Conservation (phyloP, 148 eudicot genomes). For the Diospyros lotus region DNA sequence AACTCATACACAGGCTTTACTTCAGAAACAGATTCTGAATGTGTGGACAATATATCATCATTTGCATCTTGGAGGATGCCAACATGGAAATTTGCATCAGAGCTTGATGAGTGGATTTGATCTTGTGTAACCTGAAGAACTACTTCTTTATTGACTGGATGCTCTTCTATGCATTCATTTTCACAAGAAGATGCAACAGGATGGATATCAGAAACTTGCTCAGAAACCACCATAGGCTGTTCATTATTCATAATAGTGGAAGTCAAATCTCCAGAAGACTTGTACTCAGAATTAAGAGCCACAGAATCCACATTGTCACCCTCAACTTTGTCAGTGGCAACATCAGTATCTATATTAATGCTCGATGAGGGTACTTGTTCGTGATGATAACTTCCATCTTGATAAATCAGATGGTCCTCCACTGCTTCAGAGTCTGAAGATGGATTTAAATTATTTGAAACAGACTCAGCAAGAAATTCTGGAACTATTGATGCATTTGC, state of each 20-base stretch:
- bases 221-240: slow-evolving; percentile 10
- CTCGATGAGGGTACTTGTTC: slow-evolving; percentile 12
- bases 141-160: slow-evolving; percentile 13
- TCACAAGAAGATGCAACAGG: slow-evolving; percentile 18
- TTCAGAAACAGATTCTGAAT: slow-evolving; percentile 26
- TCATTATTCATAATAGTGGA: slow-evolving; percentile 14
- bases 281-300: slow-evolving; percentile 7
- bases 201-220: slow-evolving; percentile 13
- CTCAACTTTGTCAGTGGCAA: slow-evolving; percentile 9
- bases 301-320: slow-evolving; percentile 6
- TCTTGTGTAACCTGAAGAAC: slow-evolving; percentile 16
- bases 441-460: not conserved
- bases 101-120: slow-evolving; percentile 20
- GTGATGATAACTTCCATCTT: slow-evolving; percentile 11
- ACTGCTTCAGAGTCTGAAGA: slow-evolving; percentile 7
- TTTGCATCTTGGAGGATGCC: slow-evolving; percentile 14
- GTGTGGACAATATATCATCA: slow-evolving; percentile 25
- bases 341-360: slow-evolving; percentile 17
- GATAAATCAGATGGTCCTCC: slow-evolving; percentile 10
- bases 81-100: slow-evolving; percentile 19
- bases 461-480: not conserved
- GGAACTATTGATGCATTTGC: slow-evolving; percentile 9
- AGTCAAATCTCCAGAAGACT: slow-evolving; percentile 17
- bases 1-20: slow-evolving; percentile 16
- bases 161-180: slow-evolving; percentile 19